Conservation (phyloP, 805 yeast species). For the Isabelozyma heimii region DNA sequence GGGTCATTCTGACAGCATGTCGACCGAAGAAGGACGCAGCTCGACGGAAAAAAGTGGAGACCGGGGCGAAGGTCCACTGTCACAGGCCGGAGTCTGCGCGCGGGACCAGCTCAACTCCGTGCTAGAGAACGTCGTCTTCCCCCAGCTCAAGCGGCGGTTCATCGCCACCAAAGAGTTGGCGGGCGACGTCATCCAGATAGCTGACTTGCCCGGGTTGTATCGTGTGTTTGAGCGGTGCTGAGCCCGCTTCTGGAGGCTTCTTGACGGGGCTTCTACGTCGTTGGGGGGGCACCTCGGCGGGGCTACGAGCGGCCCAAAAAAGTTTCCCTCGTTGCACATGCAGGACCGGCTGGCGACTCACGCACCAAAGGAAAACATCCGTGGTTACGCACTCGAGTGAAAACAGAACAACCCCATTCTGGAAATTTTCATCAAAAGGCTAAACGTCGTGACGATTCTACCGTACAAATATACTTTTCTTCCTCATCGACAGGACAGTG, state of each 20-base stretch:
- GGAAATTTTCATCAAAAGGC: not conserved
- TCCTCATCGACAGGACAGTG: no score
- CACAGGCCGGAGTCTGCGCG: conserved; percentile 18
- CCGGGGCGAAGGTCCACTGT: conserved; percentile 9
- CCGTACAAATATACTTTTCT: no score
- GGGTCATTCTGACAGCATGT: no score
- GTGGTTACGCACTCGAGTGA: not conserved
- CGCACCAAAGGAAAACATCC: not conserved
- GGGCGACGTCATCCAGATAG: conserved; percentile 72
- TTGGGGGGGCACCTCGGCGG: no score
- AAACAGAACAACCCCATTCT: no score
- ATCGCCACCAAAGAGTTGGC: conserved; percentile 57
- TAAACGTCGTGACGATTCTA: no score
- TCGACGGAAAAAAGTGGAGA: not conserved
- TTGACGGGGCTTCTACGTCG: no score
- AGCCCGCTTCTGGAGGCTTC: not conserved
- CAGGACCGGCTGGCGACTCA: not conserved
- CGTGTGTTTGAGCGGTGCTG: conserved; percentile 90
- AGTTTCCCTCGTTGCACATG: no score
- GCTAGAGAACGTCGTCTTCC: conserved; percentile 64
- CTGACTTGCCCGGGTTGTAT: conserved; percentile 88
- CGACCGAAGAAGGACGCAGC: no score
- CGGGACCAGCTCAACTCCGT: conserved; percentile 21
- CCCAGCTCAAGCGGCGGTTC: conserved; percentile 58
- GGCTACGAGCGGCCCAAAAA: no score